These are phyloP conservation scores for Leccinum barrowsii DNA, from an alignment of 768 basidiomycete species.

Conservation along the genomic window DNA sequence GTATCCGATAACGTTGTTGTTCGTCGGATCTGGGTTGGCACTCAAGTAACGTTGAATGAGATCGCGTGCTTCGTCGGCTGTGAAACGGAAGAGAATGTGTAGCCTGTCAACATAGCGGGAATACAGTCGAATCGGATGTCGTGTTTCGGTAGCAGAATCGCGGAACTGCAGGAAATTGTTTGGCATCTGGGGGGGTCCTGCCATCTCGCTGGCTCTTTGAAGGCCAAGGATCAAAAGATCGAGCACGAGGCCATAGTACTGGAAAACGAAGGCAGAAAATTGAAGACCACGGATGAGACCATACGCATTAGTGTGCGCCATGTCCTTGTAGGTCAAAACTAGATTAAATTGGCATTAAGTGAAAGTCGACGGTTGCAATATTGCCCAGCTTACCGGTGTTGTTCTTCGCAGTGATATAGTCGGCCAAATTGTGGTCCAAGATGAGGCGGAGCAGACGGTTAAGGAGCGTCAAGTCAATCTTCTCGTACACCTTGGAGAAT, in stretches of 20 bases:
- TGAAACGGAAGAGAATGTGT: conserved; percentile 96
- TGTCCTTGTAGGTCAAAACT: conserved; percentile 92
- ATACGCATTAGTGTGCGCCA: conserved; percentile 97
- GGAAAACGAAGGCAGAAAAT: conserved; percentile 99
- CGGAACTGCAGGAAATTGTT: conserved; percentile 99
- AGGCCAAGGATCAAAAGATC: conserved; percentile 94
- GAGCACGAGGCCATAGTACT: conserved; percentile 94
- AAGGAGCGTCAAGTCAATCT: conserved; percentile 94
- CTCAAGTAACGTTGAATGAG: conserved; percentile 97
- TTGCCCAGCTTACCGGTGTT: conserved; percentile 59
- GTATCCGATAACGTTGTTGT: conserved; percentile 98
- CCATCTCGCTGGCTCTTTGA: conserved; percentile 99
- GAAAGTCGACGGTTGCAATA: background rate
- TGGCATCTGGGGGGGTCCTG: conserved; percentile 94
- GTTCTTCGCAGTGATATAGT: conserved; percentile 99
- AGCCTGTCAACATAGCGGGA: conserved; percentile 94
- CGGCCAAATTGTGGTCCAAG: conserved; percentile 96
- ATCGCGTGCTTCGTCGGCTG: conserved; percentile 94
- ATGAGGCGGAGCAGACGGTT: conserved; percentile 95
- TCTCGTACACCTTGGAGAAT: conserved; percentile 96
- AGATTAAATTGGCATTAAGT: conserved; percentile 5
- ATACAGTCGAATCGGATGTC: conserved; percentile 97
- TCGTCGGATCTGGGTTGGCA: conserved; percentile 97
- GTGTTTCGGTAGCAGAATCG: conserved; percentile 90
- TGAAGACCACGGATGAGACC: conserved; percentile 97